These are phyloP conservation scores for Phylloporus sp. DNA, from an alignment of 768 basidiomycete species.

Conservation along the genomic window DNA sequence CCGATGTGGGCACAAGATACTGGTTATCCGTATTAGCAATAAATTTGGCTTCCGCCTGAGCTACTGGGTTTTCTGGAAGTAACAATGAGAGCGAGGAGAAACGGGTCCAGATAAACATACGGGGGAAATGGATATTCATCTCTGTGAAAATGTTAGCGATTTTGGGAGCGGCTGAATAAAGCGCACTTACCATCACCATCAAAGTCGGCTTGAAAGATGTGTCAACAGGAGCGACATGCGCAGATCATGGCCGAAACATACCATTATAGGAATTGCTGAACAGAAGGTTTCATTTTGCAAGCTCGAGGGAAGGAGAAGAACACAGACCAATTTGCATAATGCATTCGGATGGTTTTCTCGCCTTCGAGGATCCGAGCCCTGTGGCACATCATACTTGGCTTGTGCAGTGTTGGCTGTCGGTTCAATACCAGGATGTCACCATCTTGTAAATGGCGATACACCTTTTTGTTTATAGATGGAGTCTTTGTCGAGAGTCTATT, in stretches of 20 bases:
- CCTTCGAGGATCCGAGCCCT: conserved; percentile 87
- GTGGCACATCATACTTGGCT: conserved; percentile 99
- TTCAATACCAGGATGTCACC: conserved; percentile 96
- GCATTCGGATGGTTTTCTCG: conserved; percentile 99
- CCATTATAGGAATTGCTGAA: conserved; percentile 95
- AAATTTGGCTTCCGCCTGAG: conserved; percentile 88
- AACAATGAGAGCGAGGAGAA: conserved; percentile 1
- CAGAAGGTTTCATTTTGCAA: conserved; percentile 14
- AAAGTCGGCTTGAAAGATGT: conserved; percentile 64
- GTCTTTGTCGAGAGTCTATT: conserved; percentile 73
- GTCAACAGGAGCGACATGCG: conserved; percentile 5
- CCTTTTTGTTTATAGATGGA: conserved; percentile 89
- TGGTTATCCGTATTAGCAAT: conserved; percentile 99
- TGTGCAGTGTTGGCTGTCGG: conserved; percentile 96
- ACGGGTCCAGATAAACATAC: conserved; percentile 42
- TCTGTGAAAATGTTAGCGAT: conserved; percentile 44
- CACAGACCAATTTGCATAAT: conserved; percentile 96
- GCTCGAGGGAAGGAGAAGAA: conserved; percentile 1
- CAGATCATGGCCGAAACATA: conserved; percentile 33
- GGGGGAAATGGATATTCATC: conserved; percentile 99
- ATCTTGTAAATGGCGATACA: conserved; percentile 90
- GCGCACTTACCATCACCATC: conserved; percentile 75
- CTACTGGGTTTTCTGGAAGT: conserved; percentile 81
- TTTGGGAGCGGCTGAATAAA: background rate
- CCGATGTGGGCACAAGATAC: conserved; percentile 98